Base-by-base conservation (phyloP, 768 basidiomycete genomes). In the Mycena rosella region DNA sequence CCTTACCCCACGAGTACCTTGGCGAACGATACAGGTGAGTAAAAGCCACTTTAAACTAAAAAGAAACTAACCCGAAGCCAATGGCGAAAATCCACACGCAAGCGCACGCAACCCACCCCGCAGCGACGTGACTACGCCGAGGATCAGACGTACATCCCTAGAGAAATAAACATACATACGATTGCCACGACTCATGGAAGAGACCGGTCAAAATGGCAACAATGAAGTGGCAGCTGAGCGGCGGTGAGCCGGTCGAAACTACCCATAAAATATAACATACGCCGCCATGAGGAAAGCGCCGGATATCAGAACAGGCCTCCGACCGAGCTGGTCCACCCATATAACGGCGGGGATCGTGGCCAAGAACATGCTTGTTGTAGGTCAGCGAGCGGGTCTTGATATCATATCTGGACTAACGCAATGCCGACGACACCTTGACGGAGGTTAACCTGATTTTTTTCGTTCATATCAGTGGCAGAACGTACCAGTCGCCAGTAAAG, bases 311-410 rank as follows among this genome's bases (percentile, higher is more conserved):
- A 92, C 88, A 9, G 92, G 92, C 77, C 89, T 91, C 38, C 93
- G 87, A 24, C 92, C 93, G 27, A 89, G 73, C 68, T 91, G 87
- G 78, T 94, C 93, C 34, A 95, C 86, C 83, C 89, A 94, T n/a
- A 94, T 82, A 22, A 94, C 92, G 3, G 93, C 91, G 5, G 93
- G 93, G 65, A 94, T 91, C 0, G 92, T 93, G 3, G 92, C 89
- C 63, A 91, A 76, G 78, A 89, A 93, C 88, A 91, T 91, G 51
- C 89, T 90, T 63, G 34, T 32, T n/a, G 44, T 7, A 32, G 48
- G 36, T 27, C 7, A 62, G 29, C 18, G 40, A 34, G 26, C 27
- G 44, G 57, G 38, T 36, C 32, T 20, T 5, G 27, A 13, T 55
- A 14, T 20, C 18, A 24, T 44, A 29, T 10, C 14, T 32, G 20